Evolutionary conservation across 371 early-diverging fungal genomes (phyloP).

Genomic region (Mortierella sp.): DNA sequence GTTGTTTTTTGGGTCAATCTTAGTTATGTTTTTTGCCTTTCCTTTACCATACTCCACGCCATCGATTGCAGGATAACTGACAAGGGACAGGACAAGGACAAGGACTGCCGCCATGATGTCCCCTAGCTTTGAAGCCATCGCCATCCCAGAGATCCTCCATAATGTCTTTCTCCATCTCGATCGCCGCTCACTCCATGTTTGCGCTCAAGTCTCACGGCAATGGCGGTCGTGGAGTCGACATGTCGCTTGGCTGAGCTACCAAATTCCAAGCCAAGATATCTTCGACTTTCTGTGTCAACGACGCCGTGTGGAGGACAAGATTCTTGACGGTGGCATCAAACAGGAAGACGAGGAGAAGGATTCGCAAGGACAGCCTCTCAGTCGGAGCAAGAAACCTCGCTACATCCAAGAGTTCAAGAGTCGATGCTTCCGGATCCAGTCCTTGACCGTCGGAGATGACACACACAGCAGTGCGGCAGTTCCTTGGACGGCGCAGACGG

Average conservation of each 20-base stretch:
- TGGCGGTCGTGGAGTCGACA: conserved; percentile 15
- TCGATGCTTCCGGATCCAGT: conserved; percentile 1
- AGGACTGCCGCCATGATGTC: neutral
- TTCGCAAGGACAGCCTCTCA: neutral
- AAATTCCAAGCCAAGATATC: neutral
- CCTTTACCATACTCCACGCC: neutral
- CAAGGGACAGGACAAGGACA: neutral
- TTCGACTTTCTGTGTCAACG: neutral
- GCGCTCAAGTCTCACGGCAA: conserved; percentile 16
- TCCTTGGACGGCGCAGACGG: neutral
- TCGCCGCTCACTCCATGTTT: conserved; percentile 12
- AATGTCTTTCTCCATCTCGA: conserved; percentile 26
- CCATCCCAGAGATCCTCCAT: conserved; percentile 34
- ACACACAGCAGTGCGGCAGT: neutral
- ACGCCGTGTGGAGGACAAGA: neutral
- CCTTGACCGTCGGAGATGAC: neutral
- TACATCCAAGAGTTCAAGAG: neutral
- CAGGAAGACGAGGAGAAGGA: neutral
- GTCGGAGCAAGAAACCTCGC: neutral
- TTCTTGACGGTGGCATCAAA: neutral
- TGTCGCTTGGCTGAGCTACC: conserved; percentile 13
- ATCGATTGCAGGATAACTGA: neutral
- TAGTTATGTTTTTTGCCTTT: neutral
- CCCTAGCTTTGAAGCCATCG: conserved; percentile 17
- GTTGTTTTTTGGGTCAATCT: neutral